Conservation (phyloP, 805 yeast species). For the Debaryomyces castellii region DNA sequence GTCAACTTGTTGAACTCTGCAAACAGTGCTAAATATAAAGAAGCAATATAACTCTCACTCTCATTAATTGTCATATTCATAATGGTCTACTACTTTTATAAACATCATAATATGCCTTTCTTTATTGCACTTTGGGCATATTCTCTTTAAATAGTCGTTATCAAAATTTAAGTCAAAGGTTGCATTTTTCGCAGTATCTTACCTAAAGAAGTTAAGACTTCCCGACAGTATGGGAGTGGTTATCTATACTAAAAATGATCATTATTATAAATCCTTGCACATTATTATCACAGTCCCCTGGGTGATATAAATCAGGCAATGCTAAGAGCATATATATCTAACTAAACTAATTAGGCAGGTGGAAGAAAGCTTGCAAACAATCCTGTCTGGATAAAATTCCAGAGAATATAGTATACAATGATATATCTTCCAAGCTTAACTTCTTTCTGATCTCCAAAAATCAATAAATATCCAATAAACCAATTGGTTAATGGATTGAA, state of each 20-base stretch:
- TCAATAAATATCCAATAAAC: conserved; percentile 51
- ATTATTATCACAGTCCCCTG: too few relatives aligned
- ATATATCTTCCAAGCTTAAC: conserved; percentile 14
- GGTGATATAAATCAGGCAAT: background rate
- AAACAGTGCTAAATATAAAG: conserved; percentile 1
- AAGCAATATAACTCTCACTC: background rate
- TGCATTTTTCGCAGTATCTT: background rate
- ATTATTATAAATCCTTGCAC: too few relatives aligned
- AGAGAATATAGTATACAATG: conserved; percentile 51
- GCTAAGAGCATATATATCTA: background rate
- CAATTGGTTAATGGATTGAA: conserved; percentile 76
- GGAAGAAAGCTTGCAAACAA: conserved; percentile 84
- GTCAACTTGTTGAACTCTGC: conserved; percentile 2
- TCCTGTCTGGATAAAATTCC: conserved; percentile 69
- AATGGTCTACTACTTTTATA: background rate
- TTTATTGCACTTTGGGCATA: background rate
- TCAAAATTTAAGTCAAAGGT: background rate
- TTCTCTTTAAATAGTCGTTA: background rate
- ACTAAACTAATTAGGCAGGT: conserved; percentile 62
- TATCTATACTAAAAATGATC: background rate
- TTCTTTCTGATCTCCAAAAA: conserved; percentile 5
- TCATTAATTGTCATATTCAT: background rate
- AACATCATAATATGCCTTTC: background rate
- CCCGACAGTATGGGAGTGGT: background rate
- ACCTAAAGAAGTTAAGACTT: conserved; percentile 5